Percentiles rank a stretch among this genome's conserved stretches.
phyloP scores from a whole-genome alignment of 805 yeast genomes.

The Maudiozyma turicensis region DNA sequence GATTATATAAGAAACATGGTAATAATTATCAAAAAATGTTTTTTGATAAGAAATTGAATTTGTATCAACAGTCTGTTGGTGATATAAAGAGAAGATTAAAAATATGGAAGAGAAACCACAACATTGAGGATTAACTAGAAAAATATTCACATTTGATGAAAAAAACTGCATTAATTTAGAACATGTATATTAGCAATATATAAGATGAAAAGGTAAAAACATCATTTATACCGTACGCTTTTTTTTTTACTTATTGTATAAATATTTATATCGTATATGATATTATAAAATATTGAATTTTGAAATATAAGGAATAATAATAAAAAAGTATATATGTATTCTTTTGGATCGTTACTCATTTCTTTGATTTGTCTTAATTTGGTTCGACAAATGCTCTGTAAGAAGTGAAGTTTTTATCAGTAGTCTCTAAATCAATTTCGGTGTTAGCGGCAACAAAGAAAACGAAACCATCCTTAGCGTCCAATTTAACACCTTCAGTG shows the following conservation, averaged over 20 bases:
- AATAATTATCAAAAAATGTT: constrained; percentile 84
- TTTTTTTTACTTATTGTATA: too few relatives aligned
- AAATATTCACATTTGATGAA: too few relatives aligned
- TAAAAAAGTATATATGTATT: not conserved
- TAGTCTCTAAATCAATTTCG: constrained; percentile 49
- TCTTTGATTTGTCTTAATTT: constrained; percentile 11
- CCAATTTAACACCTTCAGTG: constrained; percentile 33
- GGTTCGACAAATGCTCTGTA: constrained; percentile 90
- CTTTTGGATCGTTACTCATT: not conserved
- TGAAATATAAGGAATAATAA: not conserved
- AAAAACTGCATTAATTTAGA: too few relatives aligned
- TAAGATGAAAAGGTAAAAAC: too few relatives aligned
- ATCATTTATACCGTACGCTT: too few relatives aligned
- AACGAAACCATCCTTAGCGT: constrained; percentile 63
- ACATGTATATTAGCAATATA: too few relatives aligned
- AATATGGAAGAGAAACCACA: constrained; percentile 54
- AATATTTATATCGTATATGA: too few relatives aligned
- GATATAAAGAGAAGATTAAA: constrained; percentile 63
- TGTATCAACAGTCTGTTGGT: constrained; percentile 76
- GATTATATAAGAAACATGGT: constrained; percentile 67
- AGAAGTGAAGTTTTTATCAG: constrained; percentile 52
- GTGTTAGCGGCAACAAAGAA: constrained; percentile 77
- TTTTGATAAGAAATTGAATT: constrained; percentile 81
- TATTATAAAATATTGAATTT: too few relatives aligned
- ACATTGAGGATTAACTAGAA: constrained; percentile 16